Evolutionary conservation across 768 basidiomycete species (phyloP).

Genomic region (Tephrocybe rancida): DNA sequence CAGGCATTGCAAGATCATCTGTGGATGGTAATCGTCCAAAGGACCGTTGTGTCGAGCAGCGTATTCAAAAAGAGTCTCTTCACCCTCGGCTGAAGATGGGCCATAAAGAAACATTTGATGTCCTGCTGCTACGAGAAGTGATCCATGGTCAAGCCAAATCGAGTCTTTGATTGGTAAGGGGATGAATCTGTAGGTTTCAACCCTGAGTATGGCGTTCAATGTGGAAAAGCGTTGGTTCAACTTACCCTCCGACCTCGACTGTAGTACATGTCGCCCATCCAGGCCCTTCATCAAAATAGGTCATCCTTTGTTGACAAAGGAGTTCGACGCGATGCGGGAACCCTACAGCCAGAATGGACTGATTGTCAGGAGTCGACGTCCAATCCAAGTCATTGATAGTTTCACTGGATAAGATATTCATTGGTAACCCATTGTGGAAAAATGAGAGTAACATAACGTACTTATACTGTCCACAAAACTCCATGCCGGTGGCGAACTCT

Average conservation of each 20-base stretch:
- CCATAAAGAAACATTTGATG: conserved; percentile 85
- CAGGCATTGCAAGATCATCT: conserved; percentile 89
- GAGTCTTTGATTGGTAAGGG: conserved; percentile 85
- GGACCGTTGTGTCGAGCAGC: conserved; percentile 87
- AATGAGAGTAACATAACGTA: conserved; percentile 30
- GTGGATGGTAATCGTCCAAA: conserved; percentile 89
- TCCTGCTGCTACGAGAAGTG: conserved; percentile 78
- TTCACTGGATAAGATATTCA: conserved; percentile 37
- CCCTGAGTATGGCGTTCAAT: conserved; percentile 8
- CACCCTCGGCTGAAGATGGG: conserved; percentile 31
- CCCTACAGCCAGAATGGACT: conserved; percentile 91
- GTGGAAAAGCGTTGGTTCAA: conserved; percentile 8
- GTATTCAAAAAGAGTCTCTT: conserved; percentile 74
- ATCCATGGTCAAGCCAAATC: conserved; percentile 87
- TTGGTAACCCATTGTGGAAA: not conserved
- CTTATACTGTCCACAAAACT: conserved; percentile 68
- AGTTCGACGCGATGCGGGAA: conserved; percentile 78
- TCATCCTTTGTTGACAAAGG: conserved; percentile 93
- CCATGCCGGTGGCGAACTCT: conserved; percentile 89
- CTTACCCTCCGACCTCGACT: conserved; percentile 72
- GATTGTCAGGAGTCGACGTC: conserved; percentile 88
- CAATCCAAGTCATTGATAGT: conserved; percentile 86
- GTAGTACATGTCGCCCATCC: conserved; percentile 76
- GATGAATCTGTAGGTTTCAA: conserved; percentile 54
- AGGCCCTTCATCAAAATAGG: conserved; percentile 82